phyloP scores from a whole-genome alignment of 2,329 filamentous ascomycete species.

The Fusarium caatingaense region DNA sequence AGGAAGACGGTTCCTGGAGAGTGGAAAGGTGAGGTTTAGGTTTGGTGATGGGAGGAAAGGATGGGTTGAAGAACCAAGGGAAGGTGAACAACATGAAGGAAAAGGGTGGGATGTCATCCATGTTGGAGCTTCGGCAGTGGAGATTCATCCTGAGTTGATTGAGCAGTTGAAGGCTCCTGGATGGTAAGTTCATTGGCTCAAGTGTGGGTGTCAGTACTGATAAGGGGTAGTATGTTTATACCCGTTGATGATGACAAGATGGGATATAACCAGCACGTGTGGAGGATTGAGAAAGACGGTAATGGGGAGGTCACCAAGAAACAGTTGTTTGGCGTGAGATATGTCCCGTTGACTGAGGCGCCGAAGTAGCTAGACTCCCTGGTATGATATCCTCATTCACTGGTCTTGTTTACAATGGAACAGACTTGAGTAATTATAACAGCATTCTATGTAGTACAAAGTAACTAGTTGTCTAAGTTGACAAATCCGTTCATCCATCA shows the following conservation, averaged over 20 bases:
- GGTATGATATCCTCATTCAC: not conserved
- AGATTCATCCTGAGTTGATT: constrained; percentile 77
- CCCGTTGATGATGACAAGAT: constrained; percentile 71
- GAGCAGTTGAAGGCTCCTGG: constrained; percentile 84
- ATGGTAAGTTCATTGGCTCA: constrained; percentile 54
- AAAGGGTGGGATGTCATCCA: constrained; percentile 91
- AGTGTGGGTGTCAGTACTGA: constrained; percentile 15
- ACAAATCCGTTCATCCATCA: not conserved
- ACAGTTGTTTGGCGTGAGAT: constrained; percentile 76
- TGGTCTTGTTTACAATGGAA: not conserved
- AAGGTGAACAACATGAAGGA: constrained; percentile 60
- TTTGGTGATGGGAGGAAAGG: constrained; percentile 79
- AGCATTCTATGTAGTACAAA: not conserved
- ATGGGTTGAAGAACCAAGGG: constrained; percentile 59
- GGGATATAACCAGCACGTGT: constrained; percentile 71
- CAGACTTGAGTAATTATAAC: not conserved
- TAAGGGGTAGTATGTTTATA: constrained; percentile 72
- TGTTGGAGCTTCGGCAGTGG: constrained; percentile 85
- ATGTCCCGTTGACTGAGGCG: constrained; percentile 81
- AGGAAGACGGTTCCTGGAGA: constrained; percentile 69
- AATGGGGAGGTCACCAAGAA: constrained; percentile 70
- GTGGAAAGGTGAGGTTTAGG: constrained; percentile 76
- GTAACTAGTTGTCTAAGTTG: not conserved
- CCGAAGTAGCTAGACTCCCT: constrained; percentile 51
- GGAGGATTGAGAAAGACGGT: constrained; percentile 77